Base-by-base conservation (phyloP, 345 rosid species). In the Hypericum perforatum region DNA sequence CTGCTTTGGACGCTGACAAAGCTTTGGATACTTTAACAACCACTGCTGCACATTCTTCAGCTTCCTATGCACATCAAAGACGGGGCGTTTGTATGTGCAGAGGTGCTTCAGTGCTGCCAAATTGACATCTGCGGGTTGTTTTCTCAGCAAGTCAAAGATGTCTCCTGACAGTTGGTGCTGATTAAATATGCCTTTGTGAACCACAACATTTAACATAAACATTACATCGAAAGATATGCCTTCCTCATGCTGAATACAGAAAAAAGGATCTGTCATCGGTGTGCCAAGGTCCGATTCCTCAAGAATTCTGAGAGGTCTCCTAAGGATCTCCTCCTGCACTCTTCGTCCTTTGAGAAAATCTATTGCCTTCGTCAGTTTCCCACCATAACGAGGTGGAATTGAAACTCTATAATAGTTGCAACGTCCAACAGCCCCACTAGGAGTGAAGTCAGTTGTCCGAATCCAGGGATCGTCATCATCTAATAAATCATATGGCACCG, bases 401-500 rank as follows among this genome's bases (percentile, higher is more conserved):
- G 74, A 74, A 58, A 84, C 61, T 62, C 84, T 72, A 56, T 80
- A 90, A 11, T 68, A 66, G 51, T 72, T 79, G 51, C 92, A 78
- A 6, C 87, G 85, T 52, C 94, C 84, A 59, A 86, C 64, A 41
- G 94, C 89, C 12, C 96, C 87, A 58, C 76, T 70, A 15, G 68
- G 68, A 0, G 92, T 82, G 62, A 84, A 82, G 78, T 86, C 96
- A 22, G 94, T 84, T 39, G 96, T 86, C 50, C 84, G 73, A 59
- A 90, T 86, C 96, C 97, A 90, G 60, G 95, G 97, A 62, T 90
- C 97, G 64, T 90, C 97, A 64, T 90, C 96, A 66, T 90, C 97
- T 69, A 90, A 69, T 68, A 86, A 52, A 64, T 84, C 91, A 46
- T 58, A 71, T 11, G 91, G 76, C 43, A 72, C 78, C 3, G 68